These are phyloP conservation scores for Pyrenochaeta sp. DNA, from an alignment of 2,329 filamentous ascomycete species.

Conservation along the genomic window DNA sequence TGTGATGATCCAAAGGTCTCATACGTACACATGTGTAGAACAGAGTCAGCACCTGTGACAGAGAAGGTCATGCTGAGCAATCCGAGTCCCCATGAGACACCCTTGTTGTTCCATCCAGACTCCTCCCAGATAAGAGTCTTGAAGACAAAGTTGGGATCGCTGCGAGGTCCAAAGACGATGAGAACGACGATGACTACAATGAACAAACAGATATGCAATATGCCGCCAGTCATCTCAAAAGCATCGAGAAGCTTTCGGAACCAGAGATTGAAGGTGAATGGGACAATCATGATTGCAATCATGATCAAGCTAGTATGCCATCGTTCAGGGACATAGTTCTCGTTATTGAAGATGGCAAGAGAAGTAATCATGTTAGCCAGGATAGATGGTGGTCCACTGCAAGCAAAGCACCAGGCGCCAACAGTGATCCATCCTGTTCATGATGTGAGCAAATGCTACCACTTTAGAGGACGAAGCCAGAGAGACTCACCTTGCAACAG, in stretches of 20 bases:
- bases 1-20: not conserved
- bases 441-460: conserved; percentile 27
- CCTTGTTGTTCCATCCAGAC: conserved; percentile 52
- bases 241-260: conserved; percentile 54
- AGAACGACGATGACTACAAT: conserved; percentile 58
- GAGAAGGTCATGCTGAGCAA: conserved; percentile 43
- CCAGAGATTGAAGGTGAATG: conserved; percentile 53
- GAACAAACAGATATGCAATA: conserved; percentile 58
- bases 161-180: conserved; percentile 50
- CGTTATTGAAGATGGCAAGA: conserved; percentile 47
- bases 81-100: conserved; percentile 53
- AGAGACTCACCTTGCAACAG: conserved; percentile 33
- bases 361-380: conserved; percentile 34
- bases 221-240: conserved; percentile 55
- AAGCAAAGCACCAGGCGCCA: conserved; percentile 47
- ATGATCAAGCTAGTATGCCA: conserved; percentile 61
- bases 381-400: conserved; percentile 34
- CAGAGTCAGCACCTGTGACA: conserved; percentile 55
- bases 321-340: conserved; percentile 43
- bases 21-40: conserved; percentile 50
- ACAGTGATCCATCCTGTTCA: conserved; percentile 52
- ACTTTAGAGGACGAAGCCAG: not conserved
- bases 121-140: conserved; percentile 52
- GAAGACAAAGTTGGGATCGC: conserved; percentile 53
- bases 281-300: conserved; percentile 51